These are phyloP conservation scores for Pythium volutum DNA, from an alignment of 352 stramenopile genomes.

Conservation along the genomic window DNA sequence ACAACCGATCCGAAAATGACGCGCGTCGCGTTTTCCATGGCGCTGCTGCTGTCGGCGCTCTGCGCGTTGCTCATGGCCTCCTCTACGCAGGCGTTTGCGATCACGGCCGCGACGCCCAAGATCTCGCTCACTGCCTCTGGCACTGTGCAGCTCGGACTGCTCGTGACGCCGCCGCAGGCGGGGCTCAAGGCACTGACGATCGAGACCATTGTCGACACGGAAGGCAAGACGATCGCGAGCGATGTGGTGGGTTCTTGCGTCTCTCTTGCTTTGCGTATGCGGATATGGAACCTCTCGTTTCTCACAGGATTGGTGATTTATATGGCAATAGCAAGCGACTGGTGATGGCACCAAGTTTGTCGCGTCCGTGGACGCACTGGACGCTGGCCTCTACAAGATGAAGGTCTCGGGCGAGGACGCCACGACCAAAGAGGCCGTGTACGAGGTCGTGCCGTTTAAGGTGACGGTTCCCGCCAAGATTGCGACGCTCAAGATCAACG, in stretches of 20 bases:
- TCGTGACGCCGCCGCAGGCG: slow-evolving; percentile 51
- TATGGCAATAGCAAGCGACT: slow-evolving; percentile 43
- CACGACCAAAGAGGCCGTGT: slow-evolving; percentile 41
- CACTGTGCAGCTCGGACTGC: slow-evolving; percentile 47
- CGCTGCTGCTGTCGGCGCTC: slow-evolving; percentile 20
- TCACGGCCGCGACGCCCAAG: slow-evolving; percentile 44
- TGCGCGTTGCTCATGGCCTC: slow-evolving; percentile 11
- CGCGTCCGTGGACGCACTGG: slow-evolving; percentile 36
- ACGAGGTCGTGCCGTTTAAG: slow-evolving; percentile 70
- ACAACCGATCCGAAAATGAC: slow-evolving; percentile 16
- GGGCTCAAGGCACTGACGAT: slow-evolving; percentile 56
- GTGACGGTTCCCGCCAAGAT: slow-evolving; percentile 70
- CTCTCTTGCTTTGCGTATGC: neutral
- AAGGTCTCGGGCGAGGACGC: slow-evolving; percentile 53
- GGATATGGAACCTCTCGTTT: neutral
- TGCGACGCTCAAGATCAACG: slow-evolving; percentile 52
- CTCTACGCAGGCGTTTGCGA: slow-evolving; percentile 26
- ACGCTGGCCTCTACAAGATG: slow-evolving; percentile 78
- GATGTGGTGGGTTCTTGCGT: slow-evolving; percentile 51
- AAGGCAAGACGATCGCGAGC: slow-evolving; percentile 48
- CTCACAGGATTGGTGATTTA: neutral
- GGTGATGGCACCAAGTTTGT: slow-evolving; percentile 64
- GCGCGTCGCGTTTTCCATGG: slow-evolving; percentile 24
- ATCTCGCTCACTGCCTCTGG: slow-evolving; percentile 36
- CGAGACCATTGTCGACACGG: slow-evolving; percentile 70